Evolutionary conservation across 1,139 yeast genomes (phyloP).

Genomic region (Magnusiomyces ingens): DNA sequence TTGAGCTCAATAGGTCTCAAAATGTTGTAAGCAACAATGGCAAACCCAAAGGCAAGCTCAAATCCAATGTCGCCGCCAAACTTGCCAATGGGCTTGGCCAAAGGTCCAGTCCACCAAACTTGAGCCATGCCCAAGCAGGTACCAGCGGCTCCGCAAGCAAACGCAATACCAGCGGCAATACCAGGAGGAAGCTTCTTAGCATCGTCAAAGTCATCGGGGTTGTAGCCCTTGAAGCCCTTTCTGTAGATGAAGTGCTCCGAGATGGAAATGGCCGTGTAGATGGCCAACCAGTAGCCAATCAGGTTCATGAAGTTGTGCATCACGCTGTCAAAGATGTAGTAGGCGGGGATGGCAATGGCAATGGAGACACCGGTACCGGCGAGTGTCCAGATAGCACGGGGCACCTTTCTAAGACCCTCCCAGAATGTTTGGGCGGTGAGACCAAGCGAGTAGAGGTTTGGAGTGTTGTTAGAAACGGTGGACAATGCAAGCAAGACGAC

Average conservation of each 20-base stretch:
- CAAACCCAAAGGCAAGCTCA: constrained; percentile 65
- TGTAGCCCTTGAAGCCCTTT: constrained; percentile 51
- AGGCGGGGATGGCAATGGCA: constrained; percentile 85
- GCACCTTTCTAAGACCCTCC: constrained; percentile 63
- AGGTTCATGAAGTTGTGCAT: constrained; percentile 84
- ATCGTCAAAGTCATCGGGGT: constrained; percentile 55
- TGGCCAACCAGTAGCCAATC: constrained; percentile 85
- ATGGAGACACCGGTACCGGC: constrained; percentile 68
- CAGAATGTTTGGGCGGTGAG: constrained; percentile 79
- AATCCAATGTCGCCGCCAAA: constrained; percentile 85
- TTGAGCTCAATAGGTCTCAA: constrained; percentile 57
- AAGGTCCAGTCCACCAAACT: constrained; percentile 70
- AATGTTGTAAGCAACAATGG: constrained; percentile 56
- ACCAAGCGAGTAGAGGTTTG: constrained; percentile 87
- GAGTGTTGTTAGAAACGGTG: constrained; percentile 83
- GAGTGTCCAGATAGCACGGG: constrained; percentile 77
- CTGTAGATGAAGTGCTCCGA: constrained; percentile 75
- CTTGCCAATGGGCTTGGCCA: constrained; percentile 56
- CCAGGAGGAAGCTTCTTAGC: constrained; percentile 62
- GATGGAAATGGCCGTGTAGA: constrained; percentile 63
- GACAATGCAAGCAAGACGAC: constrained; percentile 77
- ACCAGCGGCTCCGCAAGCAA: constrained; percentile 80
- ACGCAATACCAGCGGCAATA: constrained; percentile 66
- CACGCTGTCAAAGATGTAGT: constrained; percentile 61
- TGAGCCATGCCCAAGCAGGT: constrained; percentile 82